Evolutionary conservation across 208 protist species (phyloP).

Genomic region (Acanthamoeba healyi): DNA sequence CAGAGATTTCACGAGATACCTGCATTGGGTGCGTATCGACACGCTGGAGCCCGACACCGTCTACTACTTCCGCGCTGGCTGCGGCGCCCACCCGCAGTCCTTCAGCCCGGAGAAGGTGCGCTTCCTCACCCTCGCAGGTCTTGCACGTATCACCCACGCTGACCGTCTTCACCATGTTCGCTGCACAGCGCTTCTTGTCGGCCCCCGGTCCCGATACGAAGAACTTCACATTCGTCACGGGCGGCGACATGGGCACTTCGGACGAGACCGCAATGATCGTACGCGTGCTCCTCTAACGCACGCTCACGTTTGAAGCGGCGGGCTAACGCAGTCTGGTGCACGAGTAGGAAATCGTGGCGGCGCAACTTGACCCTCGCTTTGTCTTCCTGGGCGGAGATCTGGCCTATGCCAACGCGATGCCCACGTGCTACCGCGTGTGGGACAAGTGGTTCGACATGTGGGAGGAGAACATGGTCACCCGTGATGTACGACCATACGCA

Average conservation of each 20-base stretch:
- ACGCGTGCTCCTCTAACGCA: not conserved
- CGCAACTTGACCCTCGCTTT: constrained; percentile 18
- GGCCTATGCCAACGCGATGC: constrained; percentile 78
- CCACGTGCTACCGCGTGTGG: constrained; percentile 80
- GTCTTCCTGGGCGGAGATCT: constrained; percentile 75
- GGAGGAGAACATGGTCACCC: constrained; percentile 46
- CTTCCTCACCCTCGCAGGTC: not conserved
- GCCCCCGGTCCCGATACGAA: constrained; percentile 23
- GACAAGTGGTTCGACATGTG: constrained; percentile 76
- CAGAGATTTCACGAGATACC: constrained; percentile 43
- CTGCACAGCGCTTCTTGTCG: constrained; percentile 37
- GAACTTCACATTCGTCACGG: constrained; percentile 52
- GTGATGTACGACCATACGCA: constrained; percentile 56
- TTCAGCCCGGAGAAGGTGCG: constrained; percentile 58
- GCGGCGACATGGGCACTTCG: constrained; percentile 66
- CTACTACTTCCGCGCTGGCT: constrained; percentile 66
- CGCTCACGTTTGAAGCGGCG: too few relatives aligned
- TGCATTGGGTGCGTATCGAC: constrained; percentile 58
- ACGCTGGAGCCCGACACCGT: constrained; percentile 48
- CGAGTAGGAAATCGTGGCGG: constrained; percentile 8
- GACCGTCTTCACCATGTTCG: too few relatives aligned
- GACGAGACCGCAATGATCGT: constrained; percentile 12
- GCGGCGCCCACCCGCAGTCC: not conserved
- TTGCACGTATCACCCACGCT: too few relatives aligned
- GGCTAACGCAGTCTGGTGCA: not conserved